phyloP scores from a whole-genome alignment of 306 rosid species.

The Vicia villosa region DNA sequence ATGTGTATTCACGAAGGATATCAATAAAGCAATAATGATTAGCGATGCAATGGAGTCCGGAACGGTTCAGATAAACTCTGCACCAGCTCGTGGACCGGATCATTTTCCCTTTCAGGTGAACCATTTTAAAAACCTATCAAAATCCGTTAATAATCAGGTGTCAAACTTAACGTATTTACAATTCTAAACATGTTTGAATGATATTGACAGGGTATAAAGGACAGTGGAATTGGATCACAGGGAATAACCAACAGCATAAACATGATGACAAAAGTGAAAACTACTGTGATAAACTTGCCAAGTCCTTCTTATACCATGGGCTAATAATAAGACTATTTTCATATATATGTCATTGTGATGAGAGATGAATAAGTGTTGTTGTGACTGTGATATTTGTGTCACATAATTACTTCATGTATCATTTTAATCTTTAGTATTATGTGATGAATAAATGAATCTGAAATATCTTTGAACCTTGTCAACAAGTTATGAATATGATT shows the following conservation, averaged over 20 bases:
- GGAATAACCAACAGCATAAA: slow-evolving; percentile 95
- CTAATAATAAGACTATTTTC: slow-evolving; percentile 40
- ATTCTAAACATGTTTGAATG: no score
- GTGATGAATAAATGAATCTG: slow-evolving; percentile 26
- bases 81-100: slow-evolving; percentile 98
- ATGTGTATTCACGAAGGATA: slow-evolving; percentile 88
- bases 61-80: slow-evolving; percentile 95
- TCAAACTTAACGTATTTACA: no score
- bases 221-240: slow-evolving; percentile 99
- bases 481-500: slow-evolving; percentile 27
- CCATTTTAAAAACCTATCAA: not conserved
- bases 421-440: slow-evolving; percentile 26
- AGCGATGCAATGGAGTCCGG: slow-evolving; percentile 99
- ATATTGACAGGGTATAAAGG: slow-evolving; percentile 77
- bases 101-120: slow-evolving; percentile 93
- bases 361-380: slow-evolving; percentile 25
- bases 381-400: slow-evolving; percentile 32
- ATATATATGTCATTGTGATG: not conserved
- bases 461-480: slow-evolving; percentile 27
- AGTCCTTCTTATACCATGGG: slow-evolving; percentile 96
- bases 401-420: slow-evolving; percentile 33
- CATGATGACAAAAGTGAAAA: slow-evolving; percentile 98
- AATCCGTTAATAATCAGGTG: no score
- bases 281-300: slow-evolving; percentile 86
- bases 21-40: slow-evolving; percentile 90